A percentile compares a stretch with the other conserved stretches of the same genome.
Evolutionary conservation across 371 early-diverging fungal genomes (phyloP).

Genomic region (Actinomortierella ambigua): DNA sequence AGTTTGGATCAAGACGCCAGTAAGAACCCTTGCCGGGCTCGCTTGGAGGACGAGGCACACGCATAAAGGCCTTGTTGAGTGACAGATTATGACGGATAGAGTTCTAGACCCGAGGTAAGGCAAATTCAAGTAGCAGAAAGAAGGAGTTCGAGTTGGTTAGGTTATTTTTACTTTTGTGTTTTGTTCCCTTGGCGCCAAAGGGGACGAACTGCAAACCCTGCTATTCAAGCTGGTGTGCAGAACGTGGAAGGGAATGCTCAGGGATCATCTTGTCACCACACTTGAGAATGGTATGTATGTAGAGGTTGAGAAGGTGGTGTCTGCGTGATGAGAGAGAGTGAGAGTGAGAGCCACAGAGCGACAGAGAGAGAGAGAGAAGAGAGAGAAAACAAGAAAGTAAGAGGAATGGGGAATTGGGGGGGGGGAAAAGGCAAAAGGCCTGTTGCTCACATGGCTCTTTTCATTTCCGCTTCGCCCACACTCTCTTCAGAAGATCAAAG

Average conservation of each 20-base stretch:
- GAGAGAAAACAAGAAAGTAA: neutral
- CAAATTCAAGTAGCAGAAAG: neutral
- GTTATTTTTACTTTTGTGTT: too few relatives aligned
- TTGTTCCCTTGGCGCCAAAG: too few relatives aligned
- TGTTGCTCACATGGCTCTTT: neutral
- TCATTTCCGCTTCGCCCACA: neutral
- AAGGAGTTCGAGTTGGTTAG: constrained; percentile 1
- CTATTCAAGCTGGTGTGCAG: too few relatives aligned
- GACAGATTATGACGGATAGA: constrained; percentile 99
- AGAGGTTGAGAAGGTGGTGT: too few relatives aligned
- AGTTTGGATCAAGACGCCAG: constrained; percentile 82
- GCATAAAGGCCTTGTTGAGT: constrained; percentile 92
- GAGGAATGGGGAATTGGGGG: neutral
- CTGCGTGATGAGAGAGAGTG: too few relatives aligned
- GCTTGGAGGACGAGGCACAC: constrained; percentile 86
- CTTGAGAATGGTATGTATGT: too few relatives aligned
- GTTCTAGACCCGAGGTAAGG: constrained; percentile 64
- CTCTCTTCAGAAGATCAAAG: constrained; percentile 1
- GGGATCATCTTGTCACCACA: too few relatives aligned
- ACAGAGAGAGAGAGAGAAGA: too few relatives aligned
- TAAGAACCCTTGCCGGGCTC: constrained; percentile 98
- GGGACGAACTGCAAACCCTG: too few relatives aligned
- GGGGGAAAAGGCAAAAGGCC: neutral
- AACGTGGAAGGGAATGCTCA: too few relatives aligned
- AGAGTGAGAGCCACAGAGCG: too few relatives aligned